Evolutionary conservation across 1,139 yeast genomes (phyloP), one percentile per base, ranked within the genome.

Genomic region (Eremothecium gossypii): DNA sequence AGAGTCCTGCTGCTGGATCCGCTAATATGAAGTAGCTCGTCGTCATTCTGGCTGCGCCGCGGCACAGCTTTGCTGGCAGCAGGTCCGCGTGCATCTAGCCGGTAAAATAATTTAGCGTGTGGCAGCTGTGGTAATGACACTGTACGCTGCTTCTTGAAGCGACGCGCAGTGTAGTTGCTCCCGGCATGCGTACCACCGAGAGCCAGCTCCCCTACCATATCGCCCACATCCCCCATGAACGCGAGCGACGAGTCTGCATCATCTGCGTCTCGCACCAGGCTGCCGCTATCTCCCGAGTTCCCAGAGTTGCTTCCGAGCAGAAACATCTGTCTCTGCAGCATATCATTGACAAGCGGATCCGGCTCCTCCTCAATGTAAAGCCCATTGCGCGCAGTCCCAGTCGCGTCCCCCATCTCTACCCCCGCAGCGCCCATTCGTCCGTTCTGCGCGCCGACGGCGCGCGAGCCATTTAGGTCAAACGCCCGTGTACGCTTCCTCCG

Each of bases 51-150:
- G 9, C 41, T 34, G 3, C 49, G 49, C 17, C 53, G 41, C 11
- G 52, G 49, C 27, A 45, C 42, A 11, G 45, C 48, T 31, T 42
- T 45, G 17, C 20, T 13, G 3, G 20, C 17, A 3, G 17, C 20
- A 3, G n/a, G 17, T 3, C 17, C 12, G 29, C 43, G 43, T 27
- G 43, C 42, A 30, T 50, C 49, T 14, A 14, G 13, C 26, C 30
- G 27, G 44, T 58, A 59, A 5, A 49, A 35, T 26, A 60, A 45
- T 39, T 49, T 53, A 4, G 60, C 52, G 33, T 55, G 75, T 0
- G 87, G 83, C 36, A 81, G 63, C 56, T 82, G 91, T 0, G 91
- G 89, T 40, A 81, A 63, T 0, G 87, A 79, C 49, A 76, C 77
- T 0, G 86, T 80, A 51, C 87, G 64, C 55, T 76, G 79, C 52